phyloP scores from a whole-genome alignment of 306 rosid genomes.

The Cicer pinnatifidum region DNA sequence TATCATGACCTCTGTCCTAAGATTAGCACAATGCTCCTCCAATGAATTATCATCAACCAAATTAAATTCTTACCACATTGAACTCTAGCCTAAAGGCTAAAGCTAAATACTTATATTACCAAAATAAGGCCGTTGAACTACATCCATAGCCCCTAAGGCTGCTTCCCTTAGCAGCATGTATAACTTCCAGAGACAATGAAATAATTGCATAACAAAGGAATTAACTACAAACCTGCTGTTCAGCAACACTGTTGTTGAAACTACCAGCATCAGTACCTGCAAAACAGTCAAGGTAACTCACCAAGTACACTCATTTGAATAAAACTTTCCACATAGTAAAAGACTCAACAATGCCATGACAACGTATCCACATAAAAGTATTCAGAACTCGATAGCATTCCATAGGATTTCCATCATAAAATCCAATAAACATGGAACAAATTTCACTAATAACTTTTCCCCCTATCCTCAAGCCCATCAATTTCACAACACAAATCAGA shows the following conservation, averaged over 20 bases:
- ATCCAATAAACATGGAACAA: neutral
- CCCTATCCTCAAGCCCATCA: neutral
- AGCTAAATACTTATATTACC: constrained; percentile 26
- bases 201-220: constrained; percentile 35
- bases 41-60: constrained; percentile 25
- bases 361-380: neutral
- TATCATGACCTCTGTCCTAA: constrained; percentile 2
- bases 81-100: constrained; percentile 21
- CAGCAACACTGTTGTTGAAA: constrained; percentile 87
- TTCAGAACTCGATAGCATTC: constrained; percentile 8
- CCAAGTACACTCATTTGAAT: constrained; percentile 28
- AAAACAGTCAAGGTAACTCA: constrained; percentile 33
- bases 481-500: neutral
- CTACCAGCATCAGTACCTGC: constrained; percentile 78
- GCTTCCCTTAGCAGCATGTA: constrained; percentile 25
- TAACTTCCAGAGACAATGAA: constrained; percentile 38
- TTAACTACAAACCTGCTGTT: constrained; percentile 70
- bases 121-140: constrained; percentile 24
- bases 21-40: constrained; percentile 34
- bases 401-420: constrained; percentile 30
- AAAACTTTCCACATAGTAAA: constrained; percentile 33
- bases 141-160: neutral
- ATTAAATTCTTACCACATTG: constrained; percentile 27
- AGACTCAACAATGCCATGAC: constrained; percentile 23
- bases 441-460: constrained; percentile 5